Percentiles rank a stretch among this genome's conserved stretches.
Evolutionary conservation across 441 rosid species (phyloP).

Genomic region (Monsonia emarginata): DNA sequence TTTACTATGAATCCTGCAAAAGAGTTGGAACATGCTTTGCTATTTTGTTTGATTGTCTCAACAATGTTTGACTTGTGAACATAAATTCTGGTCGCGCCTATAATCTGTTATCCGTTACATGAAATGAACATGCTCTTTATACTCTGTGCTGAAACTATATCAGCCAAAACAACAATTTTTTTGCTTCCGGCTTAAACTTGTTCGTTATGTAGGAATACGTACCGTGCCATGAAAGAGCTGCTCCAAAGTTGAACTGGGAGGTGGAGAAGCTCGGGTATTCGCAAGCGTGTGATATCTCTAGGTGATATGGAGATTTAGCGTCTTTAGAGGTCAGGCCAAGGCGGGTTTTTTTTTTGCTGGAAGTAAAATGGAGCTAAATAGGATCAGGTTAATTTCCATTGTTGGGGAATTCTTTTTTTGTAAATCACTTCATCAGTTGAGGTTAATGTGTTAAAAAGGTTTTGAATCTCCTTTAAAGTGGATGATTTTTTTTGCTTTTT

Average conservation of each 20-base stretch:
- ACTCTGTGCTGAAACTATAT: not conserved
- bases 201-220: constrained; percentile 39
- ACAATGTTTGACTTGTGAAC: no score
- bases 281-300: constrained; percentile 34
- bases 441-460: not conserved
- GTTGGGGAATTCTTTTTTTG: constrained; percentile 19
- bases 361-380: constrained; percentile 25
- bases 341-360: constrained; percentile 18
- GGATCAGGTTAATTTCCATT: constrained; percentile 20
- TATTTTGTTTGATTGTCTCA: no score
- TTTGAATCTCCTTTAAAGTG: not conserved
- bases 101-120: not conserved
- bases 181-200: not conserved
- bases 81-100: no score
- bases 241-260: constrained; percentile 57
- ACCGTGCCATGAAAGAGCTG: constrained; percentile 53
- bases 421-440: not conserved
- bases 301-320: constrained; percentile 21
- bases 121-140: not conserved
- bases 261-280: constrained; percentile 42
- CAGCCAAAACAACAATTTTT: not conserved
- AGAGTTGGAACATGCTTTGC: no score
- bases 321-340: constrained; percentile 10
- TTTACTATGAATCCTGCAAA: no score
- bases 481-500: not conserved